Conservation (phyloP, 345 rosid species). For the Arabis hirsuta region DNA sequence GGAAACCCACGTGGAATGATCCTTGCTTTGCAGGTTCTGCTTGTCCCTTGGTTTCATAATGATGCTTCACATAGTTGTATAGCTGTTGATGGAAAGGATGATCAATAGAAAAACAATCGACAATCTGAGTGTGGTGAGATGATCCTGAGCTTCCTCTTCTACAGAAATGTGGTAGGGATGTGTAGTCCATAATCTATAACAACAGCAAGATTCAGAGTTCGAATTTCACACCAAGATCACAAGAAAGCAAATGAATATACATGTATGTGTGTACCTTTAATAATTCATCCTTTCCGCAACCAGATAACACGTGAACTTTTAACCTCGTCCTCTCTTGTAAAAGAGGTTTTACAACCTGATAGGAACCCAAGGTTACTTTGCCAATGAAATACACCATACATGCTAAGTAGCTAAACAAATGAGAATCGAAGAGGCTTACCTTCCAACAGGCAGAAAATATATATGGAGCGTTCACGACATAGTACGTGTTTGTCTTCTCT, state of each 20-base stretch:
- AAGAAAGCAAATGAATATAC: conserved; percentile 8
- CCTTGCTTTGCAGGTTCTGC: conserved; percentile 72
- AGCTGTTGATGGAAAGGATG: conserved; percentile 93
- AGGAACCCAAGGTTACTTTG: neutral
- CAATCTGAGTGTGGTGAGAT: conserved; percentile 51
- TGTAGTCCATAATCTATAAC: conserved; percentile 74
- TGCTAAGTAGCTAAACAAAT: conserved; percentile 25
- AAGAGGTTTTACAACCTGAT: conserved; percentile 89
- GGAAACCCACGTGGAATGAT: conserved; percentile 84
- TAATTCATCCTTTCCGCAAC: conserved; percentile 80
- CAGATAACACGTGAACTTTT: conserved; percentile 79
- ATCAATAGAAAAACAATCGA: conserved; percentile 66
- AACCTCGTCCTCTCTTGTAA: conserved; percentile 91
- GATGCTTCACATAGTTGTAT: conserved; percentile 80
- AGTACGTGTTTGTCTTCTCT: conserved; percentile 87
- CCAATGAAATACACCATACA: conserved; percentile 6
- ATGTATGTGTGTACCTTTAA: conserved; percentile 55
- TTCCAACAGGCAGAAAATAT: conserved; percentile 97
- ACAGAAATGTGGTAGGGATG: conserved; percentile 92
- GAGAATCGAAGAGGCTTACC: conserved; percentile 45
- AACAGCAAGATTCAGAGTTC: conserved; percentile 25
- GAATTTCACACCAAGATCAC: conserved; percentile 29
- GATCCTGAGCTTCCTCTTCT: conserved; percentile 85
- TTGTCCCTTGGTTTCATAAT: conserved; percentile 46
- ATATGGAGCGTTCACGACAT: conserved; percentile 86